Percentiles rank a stretch among this genome's conserved stretches.
Evolutionary conservation across 306 rosid genomes (phyloP).

Genomic region (Luffa aegyptiaca): DNA sequence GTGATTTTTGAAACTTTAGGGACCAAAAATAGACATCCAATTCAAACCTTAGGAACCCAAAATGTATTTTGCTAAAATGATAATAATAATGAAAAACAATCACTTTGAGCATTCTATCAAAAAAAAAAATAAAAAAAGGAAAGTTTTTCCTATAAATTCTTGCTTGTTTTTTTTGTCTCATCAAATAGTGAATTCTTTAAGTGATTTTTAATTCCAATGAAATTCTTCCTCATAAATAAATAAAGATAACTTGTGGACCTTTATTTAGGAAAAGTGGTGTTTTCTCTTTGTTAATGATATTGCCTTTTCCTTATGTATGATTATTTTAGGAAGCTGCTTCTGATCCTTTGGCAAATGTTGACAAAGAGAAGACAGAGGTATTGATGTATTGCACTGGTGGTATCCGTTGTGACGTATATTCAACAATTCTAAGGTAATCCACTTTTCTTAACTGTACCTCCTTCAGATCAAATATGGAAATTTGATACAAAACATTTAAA

Average conservation of each 20-base stretch:
- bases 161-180: not conserved
- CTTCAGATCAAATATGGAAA: not conserved
- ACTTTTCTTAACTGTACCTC: not conserved
- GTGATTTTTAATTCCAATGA: not conserved
- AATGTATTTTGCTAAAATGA: too few species aligned
- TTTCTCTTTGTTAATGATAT: not conserved
- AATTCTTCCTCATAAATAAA: not conserved
- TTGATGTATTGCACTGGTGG: slow-evolving; percentile 98
- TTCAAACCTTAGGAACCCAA: too few species aligned
- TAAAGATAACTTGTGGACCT: not conserved
- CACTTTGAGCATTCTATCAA: not conserved
- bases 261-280: not conserved
- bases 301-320: not conserved
- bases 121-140: not conserved
- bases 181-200: not conserved
- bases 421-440: slow-evolving; percentile 70
- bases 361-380: slow-evolving; percentile 53
- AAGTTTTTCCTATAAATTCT: not conserved
- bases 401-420: slow-evolving; percentile 81
- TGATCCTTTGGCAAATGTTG: slow-evolving; percentile 69
- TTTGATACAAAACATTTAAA: not conserved
- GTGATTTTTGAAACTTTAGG: too few species aligned
- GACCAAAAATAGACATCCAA: too few species aligned
- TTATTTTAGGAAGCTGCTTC: slow-evolving; percentile 50
- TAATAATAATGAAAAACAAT: not conserved